A percentile compares a stretch with the other conserved stretches of the same genome.
These are phyloP conservation scores for Magnolia kwangsiensis DNA, from an alignment of 164 flowering plant genomes.

Conservation along the genomic window DNA sequence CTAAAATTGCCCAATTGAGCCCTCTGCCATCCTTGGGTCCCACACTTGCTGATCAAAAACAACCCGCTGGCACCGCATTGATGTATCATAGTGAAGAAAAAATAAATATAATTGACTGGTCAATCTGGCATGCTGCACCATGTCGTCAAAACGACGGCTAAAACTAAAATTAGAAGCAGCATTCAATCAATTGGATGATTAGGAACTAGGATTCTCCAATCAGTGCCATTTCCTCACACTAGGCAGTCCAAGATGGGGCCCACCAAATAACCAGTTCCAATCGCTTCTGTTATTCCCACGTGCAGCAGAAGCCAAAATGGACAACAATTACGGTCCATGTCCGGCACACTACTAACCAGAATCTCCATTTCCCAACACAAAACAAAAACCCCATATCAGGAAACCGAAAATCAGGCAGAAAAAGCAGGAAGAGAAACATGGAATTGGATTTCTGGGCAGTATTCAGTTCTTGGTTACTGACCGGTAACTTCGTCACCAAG, in stretches of 20 bases:
- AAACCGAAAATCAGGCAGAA: neutral
- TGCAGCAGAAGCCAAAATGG: too few species aligned
- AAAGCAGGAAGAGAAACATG: neutral
- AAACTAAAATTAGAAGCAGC: neutral
- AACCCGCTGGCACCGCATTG: too few species aligned
- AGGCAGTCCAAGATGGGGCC: neutral
- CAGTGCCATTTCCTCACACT: neutral
- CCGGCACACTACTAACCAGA: neutral
- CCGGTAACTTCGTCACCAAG: constrained; percentile 67
- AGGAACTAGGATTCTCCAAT: too few species aligned
- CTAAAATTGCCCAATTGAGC: too few species aligned
- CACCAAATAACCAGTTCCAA: neutral
- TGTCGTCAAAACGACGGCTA: neutral
- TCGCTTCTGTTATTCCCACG: too few species aligned
- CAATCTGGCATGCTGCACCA: neutral
- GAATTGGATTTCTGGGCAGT: neutral
- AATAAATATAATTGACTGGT: neutral
- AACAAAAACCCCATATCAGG: neutral
- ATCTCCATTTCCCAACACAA: neutral
- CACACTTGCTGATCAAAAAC: too few species aligned
- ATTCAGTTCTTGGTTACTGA: constrained; percentile 10
- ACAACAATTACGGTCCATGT: too few species aligned
- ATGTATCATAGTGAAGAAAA: too few species aligned
- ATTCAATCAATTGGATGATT: neutral
- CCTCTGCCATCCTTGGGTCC: too few species aligned